Evolutionary conservation across 1,139 yeast genomes (phyloP), one percentile per base, ranked within the genome.

Genomic region (Tardiomyces depauwii): DNA sequence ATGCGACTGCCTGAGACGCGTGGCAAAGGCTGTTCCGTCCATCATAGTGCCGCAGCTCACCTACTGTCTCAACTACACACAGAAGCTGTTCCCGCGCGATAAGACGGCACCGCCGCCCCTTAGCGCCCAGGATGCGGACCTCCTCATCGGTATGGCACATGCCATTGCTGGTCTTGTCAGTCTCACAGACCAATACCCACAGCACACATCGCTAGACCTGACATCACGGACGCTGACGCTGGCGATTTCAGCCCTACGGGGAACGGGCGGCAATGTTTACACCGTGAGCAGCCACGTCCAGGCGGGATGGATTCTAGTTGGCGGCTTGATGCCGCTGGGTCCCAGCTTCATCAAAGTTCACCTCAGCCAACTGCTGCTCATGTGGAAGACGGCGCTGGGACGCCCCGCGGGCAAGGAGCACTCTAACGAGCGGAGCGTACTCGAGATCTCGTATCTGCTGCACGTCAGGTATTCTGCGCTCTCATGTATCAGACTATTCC

Each of bases 361-460:
- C 58, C 72, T 87, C 2, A 76, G 91, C 0, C 95, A 86, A 58
- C 72, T 86, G 47, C 67, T 87, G 43, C 73, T 78, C 5, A 76
- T 87, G 51, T 88, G 96, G 95, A 85, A 85, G 57, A 77, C 80
- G 49, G 72, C 87, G n/a, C 67, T 88, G 46, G 82, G 88, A 2
- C 64, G 57, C 39, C 63, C 66, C 1, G 45, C 54, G 5, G 54
- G 54, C 11, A 62, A 63, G 44, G 67, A 63, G 33, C 50, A 55
- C n/a, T 53, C 51, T 6, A 49, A 53, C 10, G 62, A 58, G 18
- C 56, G 56, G 44, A 61, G 63, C 39, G 47, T 58, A 2, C 42
- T 57, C 18, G 67, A 65, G 42, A 52, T 66, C 6, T 59, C 56
- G 40, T 66, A 64, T 47, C 53, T 65, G 28, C 51, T 65, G 28